Percentiles rank a stretch among this genome's conserved stretches.
Conservation (phyloP, 2,329 filamentous ascomycete species). For the Colletotrichum sansevieriae region DNA sequence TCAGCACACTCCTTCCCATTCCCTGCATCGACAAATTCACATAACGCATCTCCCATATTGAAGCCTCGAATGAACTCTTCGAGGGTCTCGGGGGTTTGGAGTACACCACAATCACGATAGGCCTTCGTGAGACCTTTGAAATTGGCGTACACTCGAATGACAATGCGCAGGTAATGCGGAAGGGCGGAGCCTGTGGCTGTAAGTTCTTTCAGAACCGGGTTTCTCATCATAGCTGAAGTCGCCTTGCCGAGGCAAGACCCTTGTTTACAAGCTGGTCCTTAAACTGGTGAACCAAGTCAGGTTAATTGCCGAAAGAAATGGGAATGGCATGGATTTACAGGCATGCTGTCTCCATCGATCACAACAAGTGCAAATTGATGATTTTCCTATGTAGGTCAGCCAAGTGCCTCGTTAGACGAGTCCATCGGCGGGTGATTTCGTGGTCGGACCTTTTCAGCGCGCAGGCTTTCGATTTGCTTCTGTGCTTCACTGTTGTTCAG, state of each 20-base stretch:
- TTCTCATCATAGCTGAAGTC: slow-evolving; percentile 46
- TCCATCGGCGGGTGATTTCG: too few relatives aligned
- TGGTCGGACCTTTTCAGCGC: slow-evolving; percentile 8
- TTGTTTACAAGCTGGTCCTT: slow-evolving; percentile 48
- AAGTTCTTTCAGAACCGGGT: slow-evolving; percentile 46
- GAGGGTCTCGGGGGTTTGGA: slow-evolving; percentile 46
- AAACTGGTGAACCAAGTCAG: slow-evolving; percentile 46
- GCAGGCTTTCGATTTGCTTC: background rate
- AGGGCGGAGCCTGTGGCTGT: slow-evolving; percentile 36
- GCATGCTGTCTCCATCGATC: slow-evolving; percentile 56
- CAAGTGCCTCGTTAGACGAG: too few relatives aligned
- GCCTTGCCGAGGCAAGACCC: slow-evolving; percentile 48
- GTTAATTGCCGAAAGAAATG: too few relatives aligned
- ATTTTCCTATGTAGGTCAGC: slow-evolving; percentile 39
- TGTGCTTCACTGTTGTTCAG: background rate
- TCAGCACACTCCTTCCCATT: slow-evolving; percentile 58
- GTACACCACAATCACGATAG: slow-evolving; percentile 49
- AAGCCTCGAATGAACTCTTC: slow-evolving; percentile 56
- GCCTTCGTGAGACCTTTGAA: slow-evolving; percentile 51
- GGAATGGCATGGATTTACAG: slow-evolving; percentile 45
- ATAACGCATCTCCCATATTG: slow-evolving; percentile 53
- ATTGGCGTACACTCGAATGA: slow-evolving; percentile 55
- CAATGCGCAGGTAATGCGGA: slow-evolving; percentile 46
- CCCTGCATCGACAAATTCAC: slow-evolving; percentile 57
- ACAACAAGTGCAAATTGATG: slow-evolving; percentile 51